These are phyloP conservation scores for Geosmithia morbida DNA, from an alignment of 2,329 filamentous ascomycete species.

Conservation along the genomic window DNA sequence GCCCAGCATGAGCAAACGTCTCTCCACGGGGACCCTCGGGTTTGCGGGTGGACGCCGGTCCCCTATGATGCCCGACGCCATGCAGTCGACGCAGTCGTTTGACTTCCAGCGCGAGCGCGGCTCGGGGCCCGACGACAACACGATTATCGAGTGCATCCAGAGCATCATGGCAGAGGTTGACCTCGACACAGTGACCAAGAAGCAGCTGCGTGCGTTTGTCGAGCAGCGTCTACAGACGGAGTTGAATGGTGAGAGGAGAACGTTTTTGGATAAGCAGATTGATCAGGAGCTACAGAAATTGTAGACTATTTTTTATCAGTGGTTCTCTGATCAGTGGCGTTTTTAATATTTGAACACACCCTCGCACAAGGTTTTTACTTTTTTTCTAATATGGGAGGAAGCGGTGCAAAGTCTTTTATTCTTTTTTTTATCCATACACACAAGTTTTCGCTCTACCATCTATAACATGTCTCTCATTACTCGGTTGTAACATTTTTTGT, in stretches of 20 bases:
- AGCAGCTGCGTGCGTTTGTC: slow-evolving; percentile 81
- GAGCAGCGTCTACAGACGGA: slow-evolving; percentile 90
- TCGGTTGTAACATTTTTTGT: too few relatives aligned
- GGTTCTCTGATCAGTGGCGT: too few relatives aligned
- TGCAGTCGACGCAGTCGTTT: slow-evolving; percentile 37
- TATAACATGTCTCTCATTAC: too few relatives aligned
- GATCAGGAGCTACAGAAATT: slow-evolving; percentile 89
- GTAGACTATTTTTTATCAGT: slow-evolving; percentile 31
- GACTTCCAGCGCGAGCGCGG: slow-evolving; percentile 44
- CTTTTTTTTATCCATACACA: too few relatives aligned
- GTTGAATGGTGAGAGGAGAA: slow-evolving; percentile 68
- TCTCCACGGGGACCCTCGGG: slow-evolving; percentile 32
- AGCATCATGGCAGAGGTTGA: slow-evolving; percentile 76
- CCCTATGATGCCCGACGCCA: slow-evolving; percentile 28
- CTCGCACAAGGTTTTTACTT: too few relatives aligned
- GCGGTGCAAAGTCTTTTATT: too few relatives aligned
- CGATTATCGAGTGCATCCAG: slow-evolving; percentile 76
- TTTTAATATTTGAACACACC: too few relatives aligned
- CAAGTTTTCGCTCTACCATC: too few relatives aligned
- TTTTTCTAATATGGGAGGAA: too few relatives aligned
- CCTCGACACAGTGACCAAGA: slow-evolving; percentile 95
- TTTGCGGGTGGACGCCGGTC: slow-evolving; percentile 30
- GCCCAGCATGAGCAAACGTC: slow-evolving; percentile 41
- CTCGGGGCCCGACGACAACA: slow-evolving; percentile 59
- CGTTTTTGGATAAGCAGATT: slow-evolving; percentile 86